These are phyloP conservation scores for Puccinia horiana DNA, from an alignment of 1,284 basidiomycete genomes.

Conservation along the genomic window DNA sequence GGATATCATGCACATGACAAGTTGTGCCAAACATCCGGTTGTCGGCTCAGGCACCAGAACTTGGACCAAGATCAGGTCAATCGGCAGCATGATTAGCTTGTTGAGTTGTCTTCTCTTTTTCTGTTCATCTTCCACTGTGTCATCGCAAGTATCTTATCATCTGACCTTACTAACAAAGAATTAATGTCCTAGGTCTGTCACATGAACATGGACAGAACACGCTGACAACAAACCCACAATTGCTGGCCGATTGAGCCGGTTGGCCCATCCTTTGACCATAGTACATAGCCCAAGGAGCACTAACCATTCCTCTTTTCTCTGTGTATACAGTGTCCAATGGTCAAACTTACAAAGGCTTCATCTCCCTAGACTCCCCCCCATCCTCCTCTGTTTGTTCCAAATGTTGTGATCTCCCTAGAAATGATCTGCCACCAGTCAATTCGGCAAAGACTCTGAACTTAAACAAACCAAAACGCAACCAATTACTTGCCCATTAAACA, in stretches of 20 bases:
- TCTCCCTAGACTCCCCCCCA: neutral
- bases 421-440: too few species aligned
- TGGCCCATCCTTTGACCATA: neutral
- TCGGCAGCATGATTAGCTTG: conserved; percentile 22
- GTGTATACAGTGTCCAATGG: conserved; percentile 14
- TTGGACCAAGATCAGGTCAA: neutral
- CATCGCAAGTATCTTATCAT: neutral
- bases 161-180: conserved; percentile 1
- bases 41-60: conserved; percentile 10
- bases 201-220: conserved; percentile 7
- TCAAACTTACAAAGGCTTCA: conserved; percentile 37
- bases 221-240: conserved; percentile 9
- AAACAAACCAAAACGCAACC: too few species aligned
- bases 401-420: neutral
- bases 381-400: neutral
- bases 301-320: neutral
- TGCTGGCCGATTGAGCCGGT: conserved; percentile 9
- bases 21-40: conserved; percentile 14
- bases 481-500: too few species aligned
- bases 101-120: neutral
- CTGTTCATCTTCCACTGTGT: too few species aligned
- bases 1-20: conserved; percentile 36
- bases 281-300: too few species aligned
- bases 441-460: too few species aligned
- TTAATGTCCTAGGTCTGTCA: conserved; percentile 34